These are phyloP conservation scores for Theileria annulata DNA, from an alignment of 169 alveolate genomes.

Conservation along the genomic window DNA sequence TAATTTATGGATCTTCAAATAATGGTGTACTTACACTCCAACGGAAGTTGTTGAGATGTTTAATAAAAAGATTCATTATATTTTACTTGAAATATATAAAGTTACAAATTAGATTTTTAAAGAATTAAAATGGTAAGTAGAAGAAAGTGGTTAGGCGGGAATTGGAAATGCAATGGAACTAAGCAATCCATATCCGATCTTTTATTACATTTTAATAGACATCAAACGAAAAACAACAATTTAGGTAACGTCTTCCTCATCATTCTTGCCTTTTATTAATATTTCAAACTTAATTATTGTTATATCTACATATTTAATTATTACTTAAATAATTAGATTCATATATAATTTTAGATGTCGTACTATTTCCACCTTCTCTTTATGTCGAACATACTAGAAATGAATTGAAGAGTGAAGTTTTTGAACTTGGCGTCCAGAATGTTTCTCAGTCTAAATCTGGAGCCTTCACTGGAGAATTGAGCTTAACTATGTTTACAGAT, in stretches of 20 bases:
- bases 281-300: neutral
- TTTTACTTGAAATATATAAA: no score
- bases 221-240: slow-evolving; percentile 11
- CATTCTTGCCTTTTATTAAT: no score
- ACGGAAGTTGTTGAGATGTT: no score
- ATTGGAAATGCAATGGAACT: slow-evolving; percentile 69
- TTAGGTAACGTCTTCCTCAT: slow-evolving; percentile 18
- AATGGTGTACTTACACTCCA: no score
- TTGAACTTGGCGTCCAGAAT: slow-evolving; percentile 91
- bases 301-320: neutral
- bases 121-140: neutral
- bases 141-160: slow-evolving; percentile 65
- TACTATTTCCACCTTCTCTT: slow-evolving; percentile 53
- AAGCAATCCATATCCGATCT: slow-evolving; percentile 24
- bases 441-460: slow-evolving; percentile 91
- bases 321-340: neutral
- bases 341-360: slow-evolving; percentile 41
- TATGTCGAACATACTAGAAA: slow-evolving; percentile 15
- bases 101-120: no score
- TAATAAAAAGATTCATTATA: no score
- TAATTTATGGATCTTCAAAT: no score
- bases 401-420: slow-evolving; percentile 51
- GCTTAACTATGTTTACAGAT: slow-evolving; percentile 91
- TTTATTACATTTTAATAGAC: slow-evolving; percentile 9
- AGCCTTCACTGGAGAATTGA: slow-evolving; percentile 98